A percentile compares a stretch with the other conserved stretches of the same genome.
Conservation (phyloP, 768 basidiomycete genomes). For the Dacryopinax primogenitus region DNA sequence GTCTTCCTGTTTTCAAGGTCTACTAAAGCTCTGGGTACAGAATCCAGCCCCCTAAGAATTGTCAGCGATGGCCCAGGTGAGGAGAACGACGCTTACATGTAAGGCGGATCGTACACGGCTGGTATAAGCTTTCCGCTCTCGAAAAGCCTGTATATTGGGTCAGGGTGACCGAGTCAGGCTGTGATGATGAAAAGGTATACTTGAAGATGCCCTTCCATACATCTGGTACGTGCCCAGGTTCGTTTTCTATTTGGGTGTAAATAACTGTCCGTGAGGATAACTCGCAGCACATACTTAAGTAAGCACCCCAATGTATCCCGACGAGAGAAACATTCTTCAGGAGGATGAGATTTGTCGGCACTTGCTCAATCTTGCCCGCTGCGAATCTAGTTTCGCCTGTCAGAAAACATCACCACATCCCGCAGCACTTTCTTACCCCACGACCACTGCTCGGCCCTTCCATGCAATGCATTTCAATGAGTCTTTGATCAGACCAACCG, state of each 20-base stretch:
- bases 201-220: conserved; percentile 64
- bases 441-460: conserved; percentile 85
- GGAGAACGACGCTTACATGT: conserved; percentile 24
- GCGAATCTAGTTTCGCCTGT: conserved; percentile 39
- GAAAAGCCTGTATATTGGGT: conserved; percentile 41
- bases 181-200: conserved; percentile 27
- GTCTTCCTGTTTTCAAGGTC: conserved; percentile 75
- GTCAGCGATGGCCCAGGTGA: not conserved
- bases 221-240: conserved; percentile 45
- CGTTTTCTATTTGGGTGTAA: conserved; percentile 39
- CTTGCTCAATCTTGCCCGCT: conserved; percentile 72
- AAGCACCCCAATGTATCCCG: conserved; percentile 82
- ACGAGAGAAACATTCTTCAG: conserved; percentile 76
- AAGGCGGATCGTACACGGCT: conserved; percentile 55
- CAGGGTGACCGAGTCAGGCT: conserved; percentile 1
- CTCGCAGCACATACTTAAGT: conserved; percentile 39
- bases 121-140: conserved; percentile 51
- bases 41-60: conserved; percentile 38
- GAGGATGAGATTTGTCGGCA: conserved; percentile 61
- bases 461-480: conserved; percentile 86
- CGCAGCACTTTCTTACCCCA: conserved; percentile 37
- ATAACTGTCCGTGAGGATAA: conserved; percentile 5
- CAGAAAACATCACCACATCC: not conserved
- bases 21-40: conserved; percentile 49
- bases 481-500: conserved; percentile 74